phyloP scores from a whole-genome alignment of 345 rosid genomes.

The Tarenaya hassleriana region DNA sequence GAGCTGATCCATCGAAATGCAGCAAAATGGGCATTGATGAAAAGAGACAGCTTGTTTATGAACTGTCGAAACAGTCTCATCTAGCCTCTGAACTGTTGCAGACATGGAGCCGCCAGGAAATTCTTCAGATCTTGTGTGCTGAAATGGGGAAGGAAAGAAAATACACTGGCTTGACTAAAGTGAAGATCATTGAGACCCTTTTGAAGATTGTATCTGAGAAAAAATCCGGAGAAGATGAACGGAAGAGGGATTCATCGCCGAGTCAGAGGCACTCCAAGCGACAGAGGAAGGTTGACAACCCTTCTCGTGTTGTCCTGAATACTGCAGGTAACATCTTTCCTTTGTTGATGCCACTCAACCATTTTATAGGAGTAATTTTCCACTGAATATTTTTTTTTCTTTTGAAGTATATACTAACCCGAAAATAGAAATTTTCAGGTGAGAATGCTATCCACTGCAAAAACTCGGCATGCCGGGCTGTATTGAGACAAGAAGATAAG shows the following conservation, averaged over 20 bases:
- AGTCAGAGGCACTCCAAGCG: slow-evolving; percentile 22
- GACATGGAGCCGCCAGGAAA: slow-evolving; percentile 71
- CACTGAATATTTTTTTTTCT: too few species aligned
- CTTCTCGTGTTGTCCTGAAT: slow-evolving; percentile 27
- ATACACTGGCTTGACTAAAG: slow-evolving; percentile 65
- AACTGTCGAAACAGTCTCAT: slow-evolving; percentile 47
- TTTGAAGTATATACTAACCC: slow-evolving; percentile 16
- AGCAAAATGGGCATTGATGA: slow-evolving; percentile 55
- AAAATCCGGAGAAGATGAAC: slow-evolving; percentile 39
- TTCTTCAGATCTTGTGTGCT: slow-evolving; percentile 69
- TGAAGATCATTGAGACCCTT: slow-evolving; percentile 68
- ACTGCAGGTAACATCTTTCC: slow-evolving; percentile 25
- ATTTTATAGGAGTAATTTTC: too few species aligned
- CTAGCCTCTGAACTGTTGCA: slow-evolving; percentile 61
- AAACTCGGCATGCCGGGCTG: slow-evolving; percentile 64
- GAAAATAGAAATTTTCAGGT: slow-evolving; percentile 18
- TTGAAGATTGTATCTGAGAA: slow-evolving; percentile 52
- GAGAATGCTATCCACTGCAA: slow-evolving; percentile 36
- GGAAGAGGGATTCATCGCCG: slow-evolving; percentile 28
- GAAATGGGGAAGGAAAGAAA: slow-evolving; percentile 83
- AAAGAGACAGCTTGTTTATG: slow-evolving; percentile 60
- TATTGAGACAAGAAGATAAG: slow-evolving; percentile 34
- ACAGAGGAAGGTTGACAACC: slow-evolving; percentile 28
- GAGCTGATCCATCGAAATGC: slow-evolving; percentile 47
- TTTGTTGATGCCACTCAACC: too few species aligned